These are phyloP conservation scores for Pseudogymnoascus sp. DNA, from an alignment of 2,329 filamentous ascomycete genomes.

Conservation along the genomic window DNA sequence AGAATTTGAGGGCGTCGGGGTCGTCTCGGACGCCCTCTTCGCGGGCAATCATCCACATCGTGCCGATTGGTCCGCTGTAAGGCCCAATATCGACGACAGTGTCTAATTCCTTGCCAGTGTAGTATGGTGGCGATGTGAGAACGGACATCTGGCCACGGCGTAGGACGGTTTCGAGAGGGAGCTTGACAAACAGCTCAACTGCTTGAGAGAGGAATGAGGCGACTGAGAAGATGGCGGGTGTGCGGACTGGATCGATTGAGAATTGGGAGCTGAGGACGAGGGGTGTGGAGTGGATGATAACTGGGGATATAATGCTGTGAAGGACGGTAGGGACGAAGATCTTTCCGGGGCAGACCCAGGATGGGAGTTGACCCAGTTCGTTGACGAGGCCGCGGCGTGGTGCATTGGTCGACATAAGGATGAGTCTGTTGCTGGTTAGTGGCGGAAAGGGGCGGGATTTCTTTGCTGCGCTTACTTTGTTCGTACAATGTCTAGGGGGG, in stretches of 20 bases:
- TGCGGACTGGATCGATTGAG: conserved; percentile 70
- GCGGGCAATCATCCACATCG: conserved; percentile 76
- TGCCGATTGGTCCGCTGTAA: conserved; percentile 82
- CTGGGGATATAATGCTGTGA: conserved; percentile 73
- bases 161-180: conserved; percentile 86
- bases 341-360: conserved; percentile 59
- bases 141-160: conserved; percentile 78
- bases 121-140: conserved; percentile 43
- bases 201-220: conserved; percentile 74
- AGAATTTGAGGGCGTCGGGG: conserved; percentile 1
- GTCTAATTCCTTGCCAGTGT: conserved; percentile 43
- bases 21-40: conserved; percentile 56
- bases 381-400: conserved; percentile 66
- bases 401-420: conserved; percentile 71
- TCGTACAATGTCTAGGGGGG: conserved; percentile 82
- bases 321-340: conserved; percentile 79
- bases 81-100: conserved; percentile 73
- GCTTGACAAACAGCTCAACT: conserved; percentile 72
- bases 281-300: conserved; percentile 74
- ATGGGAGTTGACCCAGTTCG: conserved; percentile 69
- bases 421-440: conserved; percentile 48
- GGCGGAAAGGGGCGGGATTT: not conserved
- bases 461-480: conserved; percentile 43
- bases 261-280: conserved; percentile 80
- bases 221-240: conserved; percentile 73